These are phyloP conservation scores for Quercus alba DNA, from an alignment of 306 rosid species.

Conservation along the genomic window DNA sequence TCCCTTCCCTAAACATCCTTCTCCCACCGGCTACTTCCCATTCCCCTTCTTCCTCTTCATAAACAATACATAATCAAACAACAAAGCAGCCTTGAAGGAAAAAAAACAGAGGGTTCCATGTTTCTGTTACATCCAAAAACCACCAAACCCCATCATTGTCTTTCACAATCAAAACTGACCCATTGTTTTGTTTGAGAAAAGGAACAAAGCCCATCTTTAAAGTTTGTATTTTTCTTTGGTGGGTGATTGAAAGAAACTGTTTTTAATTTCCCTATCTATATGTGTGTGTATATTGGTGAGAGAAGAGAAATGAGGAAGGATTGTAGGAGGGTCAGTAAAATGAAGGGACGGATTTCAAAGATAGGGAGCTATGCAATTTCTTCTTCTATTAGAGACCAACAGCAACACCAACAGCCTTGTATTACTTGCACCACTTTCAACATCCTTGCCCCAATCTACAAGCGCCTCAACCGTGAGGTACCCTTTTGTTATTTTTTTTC, in stretches of 20 bases:
- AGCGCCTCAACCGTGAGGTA: constrained; percentile 76
- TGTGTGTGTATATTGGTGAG: constrained; percentile 19
- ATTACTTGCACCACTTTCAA: constrained; percentile 94
- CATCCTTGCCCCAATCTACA: constrained; percentile 97
- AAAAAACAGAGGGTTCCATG: neutral
- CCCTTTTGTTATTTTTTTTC: neutral
- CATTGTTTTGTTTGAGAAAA: neutral
- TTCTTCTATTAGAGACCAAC: constrained; percentile 64
- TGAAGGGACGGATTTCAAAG: constrained; percentile 70
- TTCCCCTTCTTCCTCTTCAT: neutral
- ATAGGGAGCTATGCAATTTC: constrained; percentile 79
- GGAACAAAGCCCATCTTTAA: neutral
- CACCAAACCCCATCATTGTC: neutral
- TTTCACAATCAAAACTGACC: neutral
- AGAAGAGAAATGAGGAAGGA: constrained; percentile 43
- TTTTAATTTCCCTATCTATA: neutral
- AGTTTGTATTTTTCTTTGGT: neutral
- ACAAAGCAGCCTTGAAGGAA: neutral
- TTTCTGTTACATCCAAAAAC: neutral
- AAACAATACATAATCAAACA: neutral
- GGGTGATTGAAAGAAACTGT: neutral
- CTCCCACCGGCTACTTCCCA: neutral
- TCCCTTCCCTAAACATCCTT: neutral
- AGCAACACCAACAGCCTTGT: constrained; percentile 68
- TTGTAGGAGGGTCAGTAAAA: constrained; percentile 36